These are phyloP conservation scores for Candida adriatica DNA, from an alignment of 805 yeast species.

Conservation along the genomic window DNA sequence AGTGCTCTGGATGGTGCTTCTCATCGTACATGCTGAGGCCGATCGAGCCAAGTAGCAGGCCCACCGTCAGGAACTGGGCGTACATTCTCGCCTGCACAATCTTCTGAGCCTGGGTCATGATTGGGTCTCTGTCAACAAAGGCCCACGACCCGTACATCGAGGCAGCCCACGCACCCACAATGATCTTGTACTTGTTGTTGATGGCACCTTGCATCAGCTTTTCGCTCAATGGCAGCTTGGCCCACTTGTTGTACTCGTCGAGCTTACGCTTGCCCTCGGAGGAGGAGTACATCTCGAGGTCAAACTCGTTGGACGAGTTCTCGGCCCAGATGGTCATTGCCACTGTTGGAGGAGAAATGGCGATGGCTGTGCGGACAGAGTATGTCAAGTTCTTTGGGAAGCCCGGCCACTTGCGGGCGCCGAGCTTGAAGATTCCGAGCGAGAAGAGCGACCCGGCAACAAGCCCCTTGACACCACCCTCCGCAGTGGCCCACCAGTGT, in stretches of 20 bases:
- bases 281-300: conserved; percentile 50
- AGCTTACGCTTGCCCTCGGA: conserved; percentile 32
- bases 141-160: conserved; percentile 78
- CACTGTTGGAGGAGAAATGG: conserved; percentile 61
- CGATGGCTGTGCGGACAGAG: conserved; percentile 56
- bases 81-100: conserved; percentile 87
- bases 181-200: conserved; percentile 57
- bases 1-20: conserved; percentile 38
- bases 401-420: conserved; percentile 40
- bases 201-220: conserved; percentile 42
- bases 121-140: conserved; percentile 62
- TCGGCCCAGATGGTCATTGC: conserved; percentile 62
- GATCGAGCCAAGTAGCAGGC: conserved; percentile 61
- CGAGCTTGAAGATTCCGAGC: conserved; percentile 43
- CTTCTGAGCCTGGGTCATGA: conserved; percentile 72
- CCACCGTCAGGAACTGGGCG: conserved; percentile 78
- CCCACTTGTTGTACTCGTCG: conserved; percentile 48
- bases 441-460: conserved; percentile 52
- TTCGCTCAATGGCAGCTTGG: conserved; percentile 39
- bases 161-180: conserved; percentile 73
- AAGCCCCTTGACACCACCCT: conserved; percentile 59
- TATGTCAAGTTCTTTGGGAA: conserved; percentile 40
- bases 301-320: conserved; percentile 61
- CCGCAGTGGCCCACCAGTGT: conserved; percentile 49
- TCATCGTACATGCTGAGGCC: conserved; percentile 60